Evolutionary conservation across 371 early-diverging fungal genomes (phyloP).

Genomic region (Apophysomyces ossiformis): DNA sequence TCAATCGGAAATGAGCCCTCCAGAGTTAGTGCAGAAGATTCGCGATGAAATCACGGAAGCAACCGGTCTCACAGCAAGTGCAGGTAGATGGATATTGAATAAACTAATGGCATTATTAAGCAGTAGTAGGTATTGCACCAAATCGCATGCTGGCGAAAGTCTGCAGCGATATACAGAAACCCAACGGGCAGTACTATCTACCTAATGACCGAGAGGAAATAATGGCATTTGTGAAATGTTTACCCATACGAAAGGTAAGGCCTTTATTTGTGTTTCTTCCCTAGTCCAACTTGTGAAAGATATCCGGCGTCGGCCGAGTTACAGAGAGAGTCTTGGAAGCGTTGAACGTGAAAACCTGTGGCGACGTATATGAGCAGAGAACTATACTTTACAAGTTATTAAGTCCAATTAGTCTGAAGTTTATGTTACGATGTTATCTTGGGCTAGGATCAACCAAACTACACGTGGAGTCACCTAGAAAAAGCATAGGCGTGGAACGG

Average conservation of each 20-base stretch:
- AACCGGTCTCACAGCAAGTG: conserved; percentile 66
- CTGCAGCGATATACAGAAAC: conserved; percentile 69
- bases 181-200: conserved; percentile 64
- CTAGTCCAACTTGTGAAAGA: conserved; percentile 9
- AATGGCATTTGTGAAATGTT: conserved; percentile 29
- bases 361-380: conserved; percentile 43
- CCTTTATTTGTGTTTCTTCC: too few relatives aligned
- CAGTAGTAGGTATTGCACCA: conserved; percentile 55
- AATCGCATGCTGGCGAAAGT: conserved; percentile 63
- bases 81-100: conserved; percentile 33
- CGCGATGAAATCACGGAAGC: conserved; percentile 56
- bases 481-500: conserved; percentile 52
- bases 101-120: not conserved
- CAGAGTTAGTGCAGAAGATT: conserved; percentile 57
- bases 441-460: conserved; percentile 43
- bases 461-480: conserved; percentile 28
- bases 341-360: conserved; percentile 38
- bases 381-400: conserved; percentile 48
- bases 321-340: conserved; percentile 50
- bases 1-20: conserved; percentile 47
- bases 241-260: conserved; percentile 38
- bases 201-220: conserved; percentile 37
- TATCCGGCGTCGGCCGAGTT: conserved; percentile 54
- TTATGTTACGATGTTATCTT: conserved; percentile 37
- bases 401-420: conserved; percentile 46